A percentile compares a stretch with the other conserved stretches of the same genome.
Conservation (phyloP, 495 filamentous ascomycete species). For the Aspergillus funiculosus region DNA sequence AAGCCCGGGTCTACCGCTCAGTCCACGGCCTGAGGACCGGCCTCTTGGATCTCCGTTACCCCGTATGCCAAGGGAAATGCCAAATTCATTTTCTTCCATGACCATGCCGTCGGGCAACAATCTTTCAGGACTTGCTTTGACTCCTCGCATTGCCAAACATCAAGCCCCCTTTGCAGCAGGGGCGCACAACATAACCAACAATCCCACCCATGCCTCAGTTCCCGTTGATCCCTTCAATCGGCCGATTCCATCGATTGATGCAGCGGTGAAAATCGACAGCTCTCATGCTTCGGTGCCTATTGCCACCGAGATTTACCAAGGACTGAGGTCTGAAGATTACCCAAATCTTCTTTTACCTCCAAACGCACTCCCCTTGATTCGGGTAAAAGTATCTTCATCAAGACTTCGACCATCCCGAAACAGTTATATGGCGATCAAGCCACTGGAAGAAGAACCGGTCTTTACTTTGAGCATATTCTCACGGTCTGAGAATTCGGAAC, state of each 20-base stretch:
- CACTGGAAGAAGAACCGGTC: conserved; percentile 79
- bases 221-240: conserved; percentile 15
- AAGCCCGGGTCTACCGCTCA: conserved; percentile 83
- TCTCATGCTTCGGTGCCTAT: conserved; percentile 23
- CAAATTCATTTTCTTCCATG: conserved; percentile 48
- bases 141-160: conserved; percentile 63
- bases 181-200: conserved; percentile 8
- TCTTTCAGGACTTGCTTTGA: conserved; percentile 58
- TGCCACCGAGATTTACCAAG: conserved; percentile 49
- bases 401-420: conserved; percentile 85
- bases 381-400: conserved; percentile 83
- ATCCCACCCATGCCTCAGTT: neutral
- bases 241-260: conserved; percentile 38
- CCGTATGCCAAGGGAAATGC: conserved; percentile 51
- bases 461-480: conserved; percentile 85
- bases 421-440: conserved; percentile 64
- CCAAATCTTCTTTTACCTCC: conserved; percentile 79
- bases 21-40: conserved; percentile 77
- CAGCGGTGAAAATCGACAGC: conserved; percentile 35
- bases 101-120: conserved; percentile 58
- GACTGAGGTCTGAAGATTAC: conserved; percentile 74
- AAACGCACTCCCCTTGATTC: conserved; percentile 80
- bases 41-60: conserved; percentile 68
- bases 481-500: conserved; percentile 67
- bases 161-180: conserved; percentile 52